Evolutionary conservation across 139 green algal species (phyloP), one percentile per base, ranked within the genome.

Genomic region (Microglena sp.): DNA sequence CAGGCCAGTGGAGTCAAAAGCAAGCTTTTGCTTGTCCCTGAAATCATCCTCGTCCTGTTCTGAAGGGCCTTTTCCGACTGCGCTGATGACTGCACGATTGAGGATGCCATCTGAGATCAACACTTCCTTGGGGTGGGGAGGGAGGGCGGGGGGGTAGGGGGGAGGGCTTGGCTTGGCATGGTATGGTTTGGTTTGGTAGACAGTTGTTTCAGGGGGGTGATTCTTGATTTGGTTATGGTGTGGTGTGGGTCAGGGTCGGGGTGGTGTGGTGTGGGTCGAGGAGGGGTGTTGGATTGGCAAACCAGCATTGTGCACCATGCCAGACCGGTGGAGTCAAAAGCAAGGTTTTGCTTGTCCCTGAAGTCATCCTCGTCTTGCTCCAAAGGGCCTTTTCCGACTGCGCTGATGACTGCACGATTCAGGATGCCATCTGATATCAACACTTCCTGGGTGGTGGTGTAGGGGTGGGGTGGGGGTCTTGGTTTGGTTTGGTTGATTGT

Each of bases 51-150:
- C 64, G 33, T 74, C 67, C 6, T 64, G 26, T 5, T 40, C 60
- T 26, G 32, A 64, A 24, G 63, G 60, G 33, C 36, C 60, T 55
- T 74, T 79, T 33, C 71, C 71, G 31, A 64, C 62, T 27, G 71
- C 70, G 1, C 67, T 60, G n/a, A 83, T 68, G 43, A 93, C 64
- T 21, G 79, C 76, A 1, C 84, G 72, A 54, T 92, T 95, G 8
- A 95, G 78, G 27, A 95, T 75, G 11, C 89, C 88, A 59, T 94
- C 89, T 0, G 60, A 66, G 40, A 95, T 85, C 18, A 92, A 80
- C 1, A 84, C 85, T 64, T 92, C 77, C 61, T 60, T 68, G 27
- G 21, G n/a, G n/a, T n/a, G n/a, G n/a, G n/a, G n/a, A n/a, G n/a
- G n/a, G n/a, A n/a, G n/a, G n/a, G n/a, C n/a, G n/a, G n/a, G n/a